Percentiles rank a stretch among this genome's conserved stretches.
Conservation (phyloP, 495 filamentous ascomycete species). For the Evernia prunastri region DNA sequence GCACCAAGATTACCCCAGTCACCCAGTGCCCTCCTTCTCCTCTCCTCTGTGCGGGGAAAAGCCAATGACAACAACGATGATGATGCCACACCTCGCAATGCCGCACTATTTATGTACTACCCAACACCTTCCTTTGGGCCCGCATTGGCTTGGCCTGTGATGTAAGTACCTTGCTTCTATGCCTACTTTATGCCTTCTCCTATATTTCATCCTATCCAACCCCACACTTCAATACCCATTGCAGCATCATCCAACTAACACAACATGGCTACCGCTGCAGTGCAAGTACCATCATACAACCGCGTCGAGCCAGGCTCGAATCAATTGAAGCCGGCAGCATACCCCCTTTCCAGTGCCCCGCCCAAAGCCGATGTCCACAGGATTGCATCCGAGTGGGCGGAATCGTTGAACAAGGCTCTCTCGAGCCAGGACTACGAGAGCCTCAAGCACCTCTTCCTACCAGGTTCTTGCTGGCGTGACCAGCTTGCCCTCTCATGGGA, state of each 20-base stretch:
- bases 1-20: too few relatives aligned
- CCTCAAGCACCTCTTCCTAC: conserved; percentile 40
- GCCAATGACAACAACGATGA: too few relatives aligned
- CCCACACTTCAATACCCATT: not conserved
- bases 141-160: not conserved
- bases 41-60: not conserved
- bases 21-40: too few relatives aligned
- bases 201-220: not conserved
- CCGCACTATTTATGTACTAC: too few relatives aligned
- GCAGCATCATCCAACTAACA: not conserved
- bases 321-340: conserved; percentile 39
- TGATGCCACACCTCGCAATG: not conserved
- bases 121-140: not conserved
- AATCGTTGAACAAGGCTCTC: conserved; percentile 45
- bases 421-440: conserved; percentile 31
- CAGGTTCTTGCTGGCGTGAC: conserved; percentile 50
- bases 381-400: conserved; percentile 41
- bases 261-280: conserved; percentile 25
- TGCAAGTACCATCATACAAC: conserved; percentile 41
- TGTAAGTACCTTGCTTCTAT: not conserved
- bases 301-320: conserved; percentile 54
- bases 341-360: conserved; percentile 16
- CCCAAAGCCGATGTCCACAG: conserved; percentile 38
- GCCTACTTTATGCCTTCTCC: too few relatives aligned
- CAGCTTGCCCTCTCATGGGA: conserved; percentile 50